These are phyloP conservation scores for Trypanosoma theileri DNA, from an alignment of 208 protist genomes.

Conservation along the genomic window DNA sequence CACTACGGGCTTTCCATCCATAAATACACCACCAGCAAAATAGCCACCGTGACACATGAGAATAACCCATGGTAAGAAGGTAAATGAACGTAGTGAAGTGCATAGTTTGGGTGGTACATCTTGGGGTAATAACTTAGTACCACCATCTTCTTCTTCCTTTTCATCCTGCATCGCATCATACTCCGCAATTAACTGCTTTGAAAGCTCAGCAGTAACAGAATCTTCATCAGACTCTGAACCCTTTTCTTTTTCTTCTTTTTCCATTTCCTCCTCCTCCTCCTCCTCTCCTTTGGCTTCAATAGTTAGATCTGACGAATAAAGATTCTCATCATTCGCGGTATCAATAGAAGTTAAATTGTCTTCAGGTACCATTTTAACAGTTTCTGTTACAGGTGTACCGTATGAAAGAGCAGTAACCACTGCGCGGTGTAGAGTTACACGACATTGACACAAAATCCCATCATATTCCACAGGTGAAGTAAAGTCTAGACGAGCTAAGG, in stretches of 20 bases:
- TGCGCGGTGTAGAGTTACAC: constrained; percentile 66
- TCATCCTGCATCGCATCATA: constrained; percentile 54
- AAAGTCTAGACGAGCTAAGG: constrained; percentile 47
- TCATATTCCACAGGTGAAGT: constrained; percentile 38
- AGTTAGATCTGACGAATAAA: neutral
- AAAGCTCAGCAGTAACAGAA: constrained; percentile 34
- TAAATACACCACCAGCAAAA: constrained; percentile 86
- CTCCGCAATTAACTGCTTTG: constrained; percentile 65
- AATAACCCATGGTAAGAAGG: constrained; percentile 58
- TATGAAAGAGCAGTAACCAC: constrained; percentile 51
- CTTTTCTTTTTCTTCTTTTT: constrained; percentile 17
- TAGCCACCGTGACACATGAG: constrained; percentile 89
- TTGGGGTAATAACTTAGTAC: constrained; percentile 30
- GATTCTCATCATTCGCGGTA: neutral
- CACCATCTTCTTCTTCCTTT: constrained; percentile 42
- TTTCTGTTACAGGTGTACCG: constrained; percentile 10
- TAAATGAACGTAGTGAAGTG: constrained; percentile 39
- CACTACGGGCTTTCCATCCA: constrained; percentile 44
- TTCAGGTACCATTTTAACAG: neutral
- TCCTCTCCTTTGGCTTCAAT: constrained; percentile 15
- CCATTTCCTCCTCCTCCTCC: constrained; percentile 11
- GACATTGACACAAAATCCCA: constrained; percentile 42
- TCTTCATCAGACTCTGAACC: constrained; percentile 16
- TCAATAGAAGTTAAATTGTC: neutral
- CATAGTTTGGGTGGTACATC: constrained; percentile 31